phyloP scores from a whole-genome alignment of 2,329 filamentous ascomycete genomes.

The Macrophomina tecta region DNA sequence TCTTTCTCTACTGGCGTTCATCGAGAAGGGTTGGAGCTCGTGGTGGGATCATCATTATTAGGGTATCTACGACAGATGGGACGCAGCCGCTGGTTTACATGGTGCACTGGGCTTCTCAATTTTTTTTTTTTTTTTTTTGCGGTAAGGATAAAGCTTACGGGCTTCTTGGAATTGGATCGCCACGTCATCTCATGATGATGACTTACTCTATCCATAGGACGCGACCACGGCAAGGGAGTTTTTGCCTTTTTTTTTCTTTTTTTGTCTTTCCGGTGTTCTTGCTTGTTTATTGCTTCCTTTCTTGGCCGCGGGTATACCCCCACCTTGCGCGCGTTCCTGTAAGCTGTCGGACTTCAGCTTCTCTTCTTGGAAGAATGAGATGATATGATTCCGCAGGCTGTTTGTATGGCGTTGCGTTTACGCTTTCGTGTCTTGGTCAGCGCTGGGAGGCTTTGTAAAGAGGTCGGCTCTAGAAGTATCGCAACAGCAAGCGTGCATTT shows the following conservation, averaged over 20 bases:
- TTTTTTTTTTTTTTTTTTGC: background rate
- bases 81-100: background rate
- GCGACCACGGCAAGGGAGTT: background rate
- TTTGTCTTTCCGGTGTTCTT: background rate
- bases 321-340: background rate
- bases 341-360: background rate
- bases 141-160: background rate
- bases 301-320: background rate
- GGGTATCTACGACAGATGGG: background rate
- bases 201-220: background rate
- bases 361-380: background rate
- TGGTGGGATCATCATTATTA: background rate
- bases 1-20: constrained; percentile 3
- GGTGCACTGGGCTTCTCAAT: no score
- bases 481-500: no score
- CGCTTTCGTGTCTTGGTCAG: no score
- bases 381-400: background rate
- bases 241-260: background rate
- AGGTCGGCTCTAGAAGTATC: no score
- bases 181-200: constrained; percentile 7
- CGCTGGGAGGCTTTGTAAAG: no score
- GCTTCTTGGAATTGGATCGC: background rate
- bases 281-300: background rate
- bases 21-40: constrained; percentile 9
- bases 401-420: background rate